Percentiles rank a stretch among this genome's conserved stretches.
These are phyloP conservation scores for Euryodendron excelsum DNA, from an alignment of 148 eudicot genomes.

Conservation along the genomic window DNA sequence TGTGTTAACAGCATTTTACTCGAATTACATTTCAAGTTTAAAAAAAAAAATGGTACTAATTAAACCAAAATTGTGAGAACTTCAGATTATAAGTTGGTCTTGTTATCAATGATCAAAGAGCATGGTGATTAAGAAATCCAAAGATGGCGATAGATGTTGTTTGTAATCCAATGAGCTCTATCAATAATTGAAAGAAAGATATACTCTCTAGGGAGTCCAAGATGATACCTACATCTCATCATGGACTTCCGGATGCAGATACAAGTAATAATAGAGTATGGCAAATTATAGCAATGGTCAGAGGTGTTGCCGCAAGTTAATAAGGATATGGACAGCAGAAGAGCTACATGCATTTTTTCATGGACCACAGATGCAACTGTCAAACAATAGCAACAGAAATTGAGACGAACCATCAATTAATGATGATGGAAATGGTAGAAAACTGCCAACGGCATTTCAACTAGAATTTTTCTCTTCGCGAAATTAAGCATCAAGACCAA, in stretches of 20 bases:
- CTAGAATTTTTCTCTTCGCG: not conserved
- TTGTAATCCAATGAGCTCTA: not conserved
- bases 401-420: constrained; percentile 11
- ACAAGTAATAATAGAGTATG: constrained; percentile 1
- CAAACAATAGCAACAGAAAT: constrained; percentile 9
- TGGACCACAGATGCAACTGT: constrained; percentile 1
- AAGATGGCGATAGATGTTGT: not conserved
- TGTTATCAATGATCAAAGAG: not conserved
- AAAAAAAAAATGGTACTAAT: not conserved
- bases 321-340: not conserved
- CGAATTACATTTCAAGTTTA: not conserved
- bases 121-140: not conserved
- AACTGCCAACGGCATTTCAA: not conserved
- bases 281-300: constrained; percentile 3
- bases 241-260: not conserved
- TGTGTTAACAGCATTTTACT: not conserved
- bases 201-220: not conserved
- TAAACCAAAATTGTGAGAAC: not conserved
- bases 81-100: not conserved
- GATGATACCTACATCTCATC: constrained; percentile 14
- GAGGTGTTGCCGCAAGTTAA: not conserved
- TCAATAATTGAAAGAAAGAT: not conserved
- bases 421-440: constrained; percentile 11
- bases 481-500: not conserved
- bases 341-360: not conserved